These are phyloP conservation scores for Penicillium sp. DNA, from an alignment of 2,329 filamentous ascomycete species.

Conservation along the genomic window DNA sequence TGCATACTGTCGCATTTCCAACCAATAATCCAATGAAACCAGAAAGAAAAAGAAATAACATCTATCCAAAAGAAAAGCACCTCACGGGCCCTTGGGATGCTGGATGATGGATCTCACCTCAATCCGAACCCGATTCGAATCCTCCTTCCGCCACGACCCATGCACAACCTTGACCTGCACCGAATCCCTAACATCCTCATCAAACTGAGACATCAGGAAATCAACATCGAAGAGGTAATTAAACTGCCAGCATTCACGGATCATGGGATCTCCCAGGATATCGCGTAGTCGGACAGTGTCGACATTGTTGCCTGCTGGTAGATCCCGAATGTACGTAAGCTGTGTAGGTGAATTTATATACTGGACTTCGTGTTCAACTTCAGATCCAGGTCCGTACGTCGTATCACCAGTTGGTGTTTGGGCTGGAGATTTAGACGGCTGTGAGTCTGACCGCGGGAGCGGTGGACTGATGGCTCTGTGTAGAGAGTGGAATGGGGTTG, in stretches of 20 bases:
- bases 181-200: slow-evolving; percentile 51
- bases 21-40: neutral
- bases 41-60: no score
- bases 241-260: slow-evolving; percentile 59
- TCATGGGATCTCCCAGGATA: slow-evolving; percentile 69
- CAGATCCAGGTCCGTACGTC: neutral
- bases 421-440: neutral
- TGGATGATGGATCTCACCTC: no score
- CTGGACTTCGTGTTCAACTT: no score
- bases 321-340: slow-evolving; percentile 65
- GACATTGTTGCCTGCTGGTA: slow-evolving; percentile 58
- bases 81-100: neutral
- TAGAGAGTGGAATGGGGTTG: neutral
- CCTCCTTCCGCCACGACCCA: slow-evolving; percentile 66
- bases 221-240: slow-evolving; percentile 56
- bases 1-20: neutral
- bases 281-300: slow-evolving; percentile 64
- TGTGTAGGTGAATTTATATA: slow-evolving; percentile 59
- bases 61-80: neutral
- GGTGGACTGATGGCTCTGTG: slow-evolving; percentile 6
- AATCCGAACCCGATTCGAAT: slow-evolving; percentile 54
- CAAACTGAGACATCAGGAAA: slow-evolving; percentile 59
- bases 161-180: slow-evolving; percentile 59
- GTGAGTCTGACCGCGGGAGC: neutral
- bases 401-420: neutral